phyloP scores from a whole-genome alignment of 768 basidiomycete species.

The Boletales sp. region DNA sequence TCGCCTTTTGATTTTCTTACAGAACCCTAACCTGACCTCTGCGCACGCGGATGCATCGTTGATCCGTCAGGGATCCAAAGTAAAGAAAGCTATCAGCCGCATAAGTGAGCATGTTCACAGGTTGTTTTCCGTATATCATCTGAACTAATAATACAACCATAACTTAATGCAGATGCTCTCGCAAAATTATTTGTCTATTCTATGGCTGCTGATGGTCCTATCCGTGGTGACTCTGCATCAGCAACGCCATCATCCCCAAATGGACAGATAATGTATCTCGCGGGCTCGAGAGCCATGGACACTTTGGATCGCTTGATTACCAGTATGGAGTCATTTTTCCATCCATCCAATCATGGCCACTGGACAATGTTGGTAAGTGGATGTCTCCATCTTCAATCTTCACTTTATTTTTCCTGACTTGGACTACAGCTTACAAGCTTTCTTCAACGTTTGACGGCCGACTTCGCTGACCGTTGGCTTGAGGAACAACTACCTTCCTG shows the following conservation, averaged over 20 bases:
- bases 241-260: slow-evolving; percentile 66
- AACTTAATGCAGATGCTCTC: slow-evolving; percentile 53
- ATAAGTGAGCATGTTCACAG: slow-evolving; percentile 39
- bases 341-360: slow-evolving; percentile 86
- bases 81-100: slow-evolving; percentile 69
- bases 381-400: neutral
- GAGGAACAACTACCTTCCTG: slow-evolving; percentile 77
- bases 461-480: slow-evolving; percentile 75
- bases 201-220: slow-evolving; percentile 76
- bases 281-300: slow-evolving; percentile 85
- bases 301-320: slow-evolving; percentile 85
- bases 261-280: slow-evolving; percentile 56
- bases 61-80: slow-evolving; percentile 52
- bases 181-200: slow-evolving; percentile 88
- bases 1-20: slow-evolving; percentile 1
- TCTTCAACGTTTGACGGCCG: slow-evolving; percentile 67
- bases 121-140: neutral
- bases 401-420: slow-evolving; percentile 7
- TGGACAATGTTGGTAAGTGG: slow-evolving; percentile 54
- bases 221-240: slow-evolving; percentile 42
- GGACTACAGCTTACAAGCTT: slow-evolving; percentile 67
- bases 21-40: slow-evolving; percentile 65
- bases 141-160: neutral
- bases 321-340: slow-evolving; percentile 92
- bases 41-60: slow-evolving; percentile 64